Evolutionary conservation across 805 yeast species (phyloP), one percentile per base, ranked within the genome.

Genomic region (Lipomyces yamadae): DNA sequence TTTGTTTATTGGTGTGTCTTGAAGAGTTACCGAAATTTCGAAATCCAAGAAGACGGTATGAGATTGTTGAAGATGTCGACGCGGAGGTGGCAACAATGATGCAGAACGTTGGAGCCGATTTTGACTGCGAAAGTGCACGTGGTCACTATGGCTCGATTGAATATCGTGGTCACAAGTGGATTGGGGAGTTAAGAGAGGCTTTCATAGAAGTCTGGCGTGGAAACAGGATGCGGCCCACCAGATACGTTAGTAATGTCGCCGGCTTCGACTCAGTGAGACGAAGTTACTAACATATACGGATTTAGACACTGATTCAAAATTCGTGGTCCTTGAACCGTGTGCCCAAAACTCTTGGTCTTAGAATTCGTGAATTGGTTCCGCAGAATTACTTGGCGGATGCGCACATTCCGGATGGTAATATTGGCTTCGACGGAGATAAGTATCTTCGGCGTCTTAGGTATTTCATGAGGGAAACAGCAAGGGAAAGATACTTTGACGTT

Each of bases 101-200:
- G 2, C 8, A 13, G 8, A 8, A 8, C 29, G 24, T 48, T 24
- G 24, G 1, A 24, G 24, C 24, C 24, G 24, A 24, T 24, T 24
- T 24, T 24, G 24, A 24, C 24, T 24, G 24, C 24, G 24, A 24
- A 24, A 24, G 24, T 24, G 24, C 53, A 48, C 53, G 2, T 0
- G 53, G 29, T 18, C 15, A 48, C 29, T 48, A 48, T 8, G 53
- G 53, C 8, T 13, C 8, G 2, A 48, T 48, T 5, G 29, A 48
- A 48, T 48, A 48, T 5, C 53, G 29, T 8, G 53, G 53, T 24
- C 53, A 48, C 53, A 11, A 48, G 53, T 48, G 53, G 53, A 18
- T 48, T 48, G 53, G 53, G 15, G 5, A 48, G 18, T 48, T 48
- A 6, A 48, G 15, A 18, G 53, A 48, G 8, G 53, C 53, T 8